These are phyloP conservation scores for Chytridium lagenaria DNA, from an alignment of 371 early-diverging fungal genomes.

Conservation along the genomic window DNA sequence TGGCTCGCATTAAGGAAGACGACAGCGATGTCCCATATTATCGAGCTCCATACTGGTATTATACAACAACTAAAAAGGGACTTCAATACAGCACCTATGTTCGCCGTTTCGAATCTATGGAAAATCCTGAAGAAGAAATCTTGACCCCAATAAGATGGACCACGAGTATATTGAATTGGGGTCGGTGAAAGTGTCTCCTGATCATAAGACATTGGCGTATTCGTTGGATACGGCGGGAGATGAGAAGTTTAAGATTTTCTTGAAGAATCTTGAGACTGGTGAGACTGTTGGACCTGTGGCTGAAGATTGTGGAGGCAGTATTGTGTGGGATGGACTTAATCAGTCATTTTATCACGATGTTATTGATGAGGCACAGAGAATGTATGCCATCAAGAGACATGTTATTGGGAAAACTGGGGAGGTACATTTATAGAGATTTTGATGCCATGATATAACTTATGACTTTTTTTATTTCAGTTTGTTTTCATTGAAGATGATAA, in stretches of 20 bases:
- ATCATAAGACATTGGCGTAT: conserved; percentile 46
- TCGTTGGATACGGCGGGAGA: conserved; percentile 52
- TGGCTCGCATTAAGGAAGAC: conserved; percentile 48
- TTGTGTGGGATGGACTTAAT: conserved; percentile 59
- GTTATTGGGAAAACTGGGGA: conserved; percentile 31
- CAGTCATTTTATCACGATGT: conserved; percentile 55
- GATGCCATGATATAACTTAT: too few species aligned
- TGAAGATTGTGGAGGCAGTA: conserved; percentile 45
- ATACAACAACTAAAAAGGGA: conserved; percentile 53
- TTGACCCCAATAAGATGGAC: conserved; percentile 24
- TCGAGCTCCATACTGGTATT: conserved; percentile 51
- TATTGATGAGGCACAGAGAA: conserved; percentile 59
- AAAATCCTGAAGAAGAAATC: conserved; percentile 40
- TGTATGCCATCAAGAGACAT: conserved; percentile 39
- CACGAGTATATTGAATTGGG: conserved; percentile 46
- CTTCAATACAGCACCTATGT: conserved; percentile 53
- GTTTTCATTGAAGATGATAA: conserved; percentile 62
- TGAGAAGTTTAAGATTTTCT: conserved; percentile 55
- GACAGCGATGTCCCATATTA: conserved; percentile 48
- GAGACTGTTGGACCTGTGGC: conserved; percentile 45
- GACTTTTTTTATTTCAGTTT: conserved; percentile 17
- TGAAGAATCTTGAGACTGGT: conserved; percentile 59
- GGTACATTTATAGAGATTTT: conserved; percentile 8
- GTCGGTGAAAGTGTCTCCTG: conserved; percentile 28
- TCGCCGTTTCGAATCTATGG: conserved; percentile 38